Conservation (phyloP, 352 stramenopile genomes). For the Phytophthora aleatoria region DNA sequence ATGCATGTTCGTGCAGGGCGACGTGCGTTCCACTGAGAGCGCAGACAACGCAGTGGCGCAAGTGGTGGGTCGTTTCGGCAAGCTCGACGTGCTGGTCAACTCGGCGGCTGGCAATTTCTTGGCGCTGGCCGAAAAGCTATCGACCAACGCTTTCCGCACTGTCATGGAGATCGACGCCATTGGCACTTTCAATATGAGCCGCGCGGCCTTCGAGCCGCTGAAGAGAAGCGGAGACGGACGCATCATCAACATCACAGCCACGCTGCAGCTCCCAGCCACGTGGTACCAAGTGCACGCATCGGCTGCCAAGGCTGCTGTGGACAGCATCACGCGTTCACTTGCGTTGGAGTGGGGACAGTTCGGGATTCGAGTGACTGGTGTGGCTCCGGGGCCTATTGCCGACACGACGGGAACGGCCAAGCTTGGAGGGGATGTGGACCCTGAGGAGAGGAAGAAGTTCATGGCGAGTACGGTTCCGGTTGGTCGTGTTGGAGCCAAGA, state of each 20-base stretch:
- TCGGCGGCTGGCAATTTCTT: slow-evolving; percentile 95
- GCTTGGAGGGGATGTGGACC: slow-evolving; percentile 71
- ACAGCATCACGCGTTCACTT: slow-evolving; percentile 94
- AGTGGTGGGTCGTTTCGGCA: slow-evolving; percentile 79
- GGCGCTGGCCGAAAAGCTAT: slow-evolving; percentile 82
- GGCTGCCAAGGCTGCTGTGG: slow-evolving; percentile 94
- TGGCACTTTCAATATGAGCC: slow-evolving; percentile 96
- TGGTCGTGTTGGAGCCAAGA: slow-evolving; percentile 80
- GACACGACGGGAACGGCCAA: slow-evolving; percentile 95
- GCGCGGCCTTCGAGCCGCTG: slow-evolving; percentile 86
- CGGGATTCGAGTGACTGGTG: slow-evolving; percentile 92
- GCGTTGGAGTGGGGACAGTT: slow-evolving; percentile 97
- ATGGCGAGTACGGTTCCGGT: slow-evolving; percentile 66
- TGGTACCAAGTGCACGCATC: slow-evolving; percentile 96
- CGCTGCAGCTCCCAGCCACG: slow-evolving; percentile 90
- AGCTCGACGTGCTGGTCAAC: slow-evolving; percentile 94
- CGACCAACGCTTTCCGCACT: slow-evolving; percentile 94
- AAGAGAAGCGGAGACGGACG: slow-evolving; percentile 66
- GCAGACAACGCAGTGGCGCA: slow-evolving; percentile 81
- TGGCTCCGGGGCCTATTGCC: slow-evolving; percentile 95
- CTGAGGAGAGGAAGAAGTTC: slow-evolving; percentile 46
- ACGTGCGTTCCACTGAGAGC: slow-evolving; percentile 89
- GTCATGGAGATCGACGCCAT: slow-evolving; percentile 97
- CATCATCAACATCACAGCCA: slow-evolving; percentile 97
- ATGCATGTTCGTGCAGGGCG: slow-evolving; percentile 60